Evolutionary conservation across 768 basidiomycete genomes (phyloP).

Genomic region (Boletus eberwhitei): DNA sequence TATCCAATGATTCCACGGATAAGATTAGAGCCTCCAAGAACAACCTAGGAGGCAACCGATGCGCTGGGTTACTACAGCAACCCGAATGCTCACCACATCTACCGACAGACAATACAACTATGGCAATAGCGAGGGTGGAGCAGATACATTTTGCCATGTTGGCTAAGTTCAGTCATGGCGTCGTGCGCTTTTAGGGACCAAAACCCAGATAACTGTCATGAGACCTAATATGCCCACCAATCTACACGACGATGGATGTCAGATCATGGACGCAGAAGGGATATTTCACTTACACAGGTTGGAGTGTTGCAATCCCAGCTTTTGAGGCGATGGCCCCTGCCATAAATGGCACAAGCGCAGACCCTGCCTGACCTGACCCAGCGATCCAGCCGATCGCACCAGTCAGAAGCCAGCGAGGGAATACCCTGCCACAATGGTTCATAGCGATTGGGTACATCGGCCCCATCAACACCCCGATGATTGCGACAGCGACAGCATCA

Average conservation of each 20-base stretch:
- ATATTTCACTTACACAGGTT: conserved; percentile 43
- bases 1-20: neutral
- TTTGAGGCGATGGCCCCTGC: conserved; percentile 43
- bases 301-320: conserved; percentile 42
- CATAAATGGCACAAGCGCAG: conserved; percentile 49
- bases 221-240: conserved; percentile 37
- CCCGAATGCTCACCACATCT: neutral
- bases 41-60: neutral
- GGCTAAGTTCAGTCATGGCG: conserved; percentile 1
- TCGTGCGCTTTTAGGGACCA: conserved; percentile 30
- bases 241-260: neutral
- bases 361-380: conserved; percentile 49
- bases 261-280: neutral
- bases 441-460: conserved; percentile 65
- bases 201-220: conserved; percentile 38
- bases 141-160: neutral
- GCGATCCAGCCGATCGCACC: conserved; percentile 50
- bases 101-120: neutral
- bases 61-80: neutral
- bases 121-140: neutral
- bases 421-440: conserved; percentile 33
- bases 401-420: conserved; percentile 35
- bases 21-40: neutral
- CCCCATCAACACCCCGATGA: conserved; percentile 68
- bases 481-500: conserved; percentile 57